Evolutionary conservation across 73 alveolate species (phyloP).

Genomic region (Blepharisma japonicum): DNA sequence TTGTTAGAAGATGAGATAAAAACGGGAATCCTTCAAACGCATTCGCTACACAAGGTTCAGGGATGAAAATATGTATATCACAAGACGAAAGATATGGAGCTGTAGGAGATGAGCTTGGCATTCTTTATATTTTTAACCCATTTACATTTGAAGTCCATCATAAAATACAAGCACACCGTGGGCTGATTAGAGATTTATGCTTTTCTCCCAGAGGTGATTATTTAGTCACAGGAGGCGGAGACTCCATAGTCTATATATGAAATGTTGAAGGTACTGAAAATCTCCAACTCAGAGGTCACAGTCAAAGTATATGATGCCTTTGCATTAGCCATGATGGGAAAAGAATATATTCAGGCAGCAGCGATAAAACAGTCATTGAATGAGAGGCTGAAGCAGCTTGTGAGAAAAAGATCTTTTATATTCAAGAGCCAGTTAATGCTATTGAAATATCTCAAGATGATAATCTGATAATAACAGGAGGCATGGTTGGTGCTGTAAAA

Average conservation of each 20-base stretch:
- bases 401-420: no score
- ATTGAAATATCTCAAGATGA: no score
- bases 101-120: slow-evolving; percentile 4
- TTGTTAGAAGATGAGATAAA: no score
- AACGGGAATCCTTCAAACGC: no score
- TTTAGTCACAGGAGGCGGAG: no score
- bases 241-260: no score
- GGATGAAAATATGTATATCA: no score
- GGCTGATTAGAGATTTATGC: not conserved
- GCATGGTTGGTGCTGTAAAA: not conserved
- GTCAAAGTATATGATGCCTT: not conserved
- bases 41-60: no score
- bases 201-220: no score
- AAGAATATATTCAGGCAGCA: not conserved
- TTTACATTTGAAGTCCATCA: not conserved
- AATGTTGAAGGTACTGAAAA: no score
- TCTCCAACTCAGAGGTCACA: not conserved
- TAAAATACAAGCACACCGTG: slow-evolving; percentile 2
- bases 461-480: not conserved
- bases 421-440: no score
- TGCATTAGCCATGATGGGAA: not conserved
- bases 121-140: not conserved
- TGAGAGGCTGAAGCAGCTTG: not conserved
- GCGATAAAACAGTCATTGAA: not conserved
- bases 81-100: no score